phyloP scores from a whole-genome alignment of 2,329 filamentous ascomycete genomes.

The Paecilomyces formosus region DNA sequence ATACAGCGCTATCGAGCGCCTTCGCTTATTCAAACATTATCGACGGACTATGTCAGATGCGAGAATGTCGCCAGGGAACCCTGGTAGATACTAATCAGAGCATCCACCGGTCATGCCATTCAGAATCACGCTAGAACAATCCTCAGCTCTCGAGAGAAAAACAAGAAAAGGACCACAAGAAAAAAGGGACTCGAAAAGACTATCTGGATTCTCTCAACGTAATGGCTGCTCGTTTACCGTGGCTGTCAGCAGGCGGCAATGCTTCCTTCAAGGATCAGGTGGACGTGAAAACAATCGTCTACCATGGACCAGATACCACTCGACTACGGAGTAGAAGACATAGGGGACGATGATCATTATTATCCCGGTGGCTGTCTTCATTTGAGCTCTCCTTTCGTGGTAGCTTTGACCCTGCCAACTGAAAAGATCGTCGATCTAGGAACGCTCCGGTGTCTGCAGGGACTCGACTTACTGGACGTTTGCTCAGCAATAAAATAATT shows the following conservation, averaged over 20 bases:
- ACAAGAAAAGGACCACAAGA: too few relatives aligned
- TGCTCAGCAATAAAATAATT: too few relatives aligned
- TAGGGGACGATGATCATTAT: background rate
- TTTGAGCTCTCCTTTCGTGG: background rate
- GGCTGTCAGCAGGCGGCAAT: background rate
- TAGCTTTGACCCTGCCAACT: background rate
- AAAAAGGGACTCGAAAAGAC: background rate
- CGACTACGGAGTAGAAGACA: background rate
- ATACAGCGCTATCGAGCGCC: background rate
- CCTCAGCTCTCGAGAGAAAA: background rate
- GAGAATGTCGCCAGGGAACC: background rate
- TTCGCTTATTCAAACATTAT: background rate
- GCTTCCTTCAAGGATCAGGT: background rate
- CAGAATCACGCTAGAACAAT: background rate
- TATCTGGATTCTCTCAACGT: background rate
- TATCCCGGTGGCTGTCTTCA: background rate
- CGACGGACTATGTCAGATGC: background rate
- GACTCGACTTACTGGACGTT: background rate
- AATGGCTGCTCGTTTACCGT: background rate
- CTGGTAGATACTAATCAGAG: background rate
- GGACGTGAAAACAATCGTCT: background rate
- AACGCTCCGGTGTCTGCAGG: background rate
- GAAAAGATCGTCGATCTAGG: background rate
- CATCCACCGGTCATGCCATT: background rate
- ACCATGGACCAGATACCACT: background rate